Base-by-base conservation (phyloP, 1,284 basidiomycete genomes). In the Sanghuangporus sanghuang region DNA sequence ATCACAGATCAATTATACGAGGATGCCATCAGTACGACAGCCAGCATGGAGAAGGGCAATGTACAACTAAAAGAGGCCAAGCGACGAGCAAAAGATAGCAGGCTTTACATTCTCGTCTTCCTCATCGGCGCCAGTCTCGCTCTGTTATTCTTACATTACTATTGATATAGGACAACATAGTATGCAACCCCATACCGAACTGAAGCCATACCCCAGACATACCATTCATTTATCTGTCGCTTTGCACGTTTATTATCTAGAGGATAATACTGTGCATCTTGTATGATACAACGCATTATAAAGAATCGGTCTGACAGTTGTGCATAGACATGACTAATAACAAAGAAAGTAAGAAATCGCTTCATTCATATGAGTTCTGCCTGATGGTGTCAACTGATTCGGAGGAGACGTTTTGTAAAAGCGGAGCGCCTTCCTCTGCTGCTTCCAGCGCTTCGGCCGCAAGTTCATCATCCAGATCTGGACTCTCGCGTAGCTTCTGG, bases 1-100 rank as follows among this genome's bases (percentile, higher is more conserved):
- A 75, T 94, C 68, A 94, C 93, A 21, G 92, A 95, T 70, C 88
- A 92, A 73, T 77, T 97, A 62, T 92, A 92, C 71, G 92, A 95
- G 68, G 95, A 97, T 72, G 93, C 92, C 1, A 87, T 96, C 63
- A 84, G 87, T 1, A 91, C 92, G 9, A 90, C 90, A 7, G 86
- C 85, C 8, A 90, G 87, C 59, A 89, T 96, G 50, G 89, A 92
- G 68, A 90, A 89, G 73, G 94, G 94, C 21, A 96, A 96, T 70
- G 79, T 83, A 55, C 92, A 97, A 75, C 79, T 97, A 59, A 85
- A 83, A 70, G 91, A 93, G 75, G 93, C 95, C 36, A 85, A 85
- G 71, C 81, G 92, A 72, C 80, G 92, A 60, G 91, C 89, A 60
- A 86, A 90, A 69, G 92, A 95, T 70, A 85, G 92, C 56, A 81